Conservation (phyloP, 805 yeast genomes). For the Candida sithepensis region DNA sequence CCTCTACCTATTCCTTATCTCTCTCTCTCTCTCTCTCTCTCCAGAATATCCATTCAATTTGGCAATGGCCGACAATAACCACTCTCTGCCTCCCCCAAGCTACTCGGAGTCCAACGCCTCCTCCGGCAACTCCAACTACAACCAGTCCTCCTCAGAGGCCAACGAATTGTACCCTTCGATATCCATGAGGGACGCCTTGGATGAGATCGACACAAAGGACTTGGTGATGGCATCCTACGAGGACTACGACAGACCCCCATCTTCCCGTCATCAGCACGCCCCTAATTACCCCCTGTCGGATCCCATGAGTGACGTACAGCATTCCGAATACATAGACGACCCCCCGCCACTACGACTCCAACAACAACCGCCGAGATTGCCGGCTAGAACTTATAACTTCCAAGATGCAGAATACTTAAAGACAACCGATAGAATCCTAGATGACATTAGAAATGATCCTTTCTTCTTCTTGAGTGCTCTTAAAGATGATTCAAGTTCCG, state of each 20-base stretch:
- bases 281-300: not conserved
- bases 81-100: slow-evolving; percentile 13
- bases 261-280: no score
- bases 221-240: slow-evolving; percentile 6
- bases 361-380: slow-evolving; percentile 15
- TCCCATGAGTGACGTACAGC: not conserved
- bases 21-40: no score
- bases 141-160: no score
- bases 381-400: slow-evolving; percentile 22
- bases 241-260: slow-evolving; percentile 7
- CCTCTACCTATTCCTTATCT: no score
- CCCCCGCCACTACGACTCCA: no score
- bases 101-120: slow-evolving; percentile 4
- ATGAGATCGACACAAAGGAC: slow-evolving; percentile 5
- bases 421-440: slow-evolving; percentile 64
- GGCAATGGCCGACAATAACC: not conserved
- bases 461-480: slow-evolving; percentile 26
- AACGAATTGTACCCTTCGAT: slow-evolving; percentile 14
- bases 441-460: slow-evolving; percentile 52
- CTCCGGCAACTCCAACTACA: not conserved
- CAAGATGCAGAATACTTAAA: slow-evolving; percentile 39
- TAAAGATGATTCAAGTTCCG: slow-evolving; percentile 5
- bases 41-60: no score
- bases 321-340: not conserved
- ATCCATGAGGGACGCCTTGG: slow-evolving; percentile 6